Evolutionary conservation across 257 asterid genomes (phyloP).

Genomic region (Leptodermis oblonga): DNA sequence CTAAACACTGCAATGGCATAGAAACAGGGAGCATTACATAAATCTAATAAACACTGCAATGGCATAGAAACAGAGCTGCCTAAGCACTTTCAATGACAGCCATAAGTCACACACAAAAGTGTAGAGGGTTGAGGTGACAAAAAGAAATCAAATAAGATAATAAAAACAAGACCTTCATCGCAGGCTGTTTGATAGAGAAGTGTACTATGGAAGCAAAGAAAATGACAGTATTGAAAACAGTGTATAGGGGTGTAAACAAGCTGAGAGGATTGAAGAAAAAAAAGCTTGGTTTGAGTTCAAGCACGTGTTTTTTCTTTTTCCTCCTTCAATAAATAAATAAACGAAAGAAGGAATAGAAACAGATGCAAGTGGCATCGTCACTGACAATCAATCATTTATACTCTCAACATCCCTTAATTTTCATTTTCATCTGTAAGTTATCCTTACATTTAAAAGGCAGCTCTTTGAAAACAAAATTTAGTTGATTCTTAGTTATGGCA

Average conservation of each 20-base stretch:
- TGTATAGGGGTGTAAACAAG: too few relatives aligned
- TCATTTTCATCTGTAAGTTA: not conserved
- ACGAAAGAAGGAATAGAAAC: not conserved
- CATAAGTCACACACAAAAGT: not conserved
- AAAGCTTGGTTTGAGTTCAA: not conserved
- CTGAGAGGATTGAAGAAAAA: not conserved
- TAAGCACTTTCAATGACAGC: not conserved
- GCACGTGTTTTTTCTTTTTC: too few relatives aligned
- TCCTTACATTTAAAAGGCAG: not conserved
- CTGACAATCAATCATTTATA: not conserved
- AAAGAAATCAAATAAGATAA: not conserved
- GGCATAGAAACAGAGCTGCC: not conserved
- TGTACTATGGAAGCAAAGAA: not conserved
- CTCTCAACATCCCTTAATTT: not conserved
- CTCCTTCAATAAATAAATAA: not conserved
- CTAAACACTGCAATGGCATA: not conserved
- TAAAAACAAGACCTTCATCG: not conserved
- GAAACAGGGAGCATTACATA: not conserved
- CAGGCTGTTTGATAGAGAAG: not conserved
- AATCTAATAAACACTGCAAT: not conserved
- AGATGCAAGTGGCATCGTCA: not conserved
- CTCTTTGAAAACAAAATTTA: not conserved
- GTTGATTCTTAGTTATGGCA: not conserved
- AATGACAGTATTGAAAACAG: not conserved
- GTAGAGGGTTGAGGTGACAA: not conserved